Evolutionary conservation across 1,139 yeast genomes (phyloP), one percentile per base, ranked within the genome.

Genomic region (Hyphopichia pseudoburtonii): DNA sequence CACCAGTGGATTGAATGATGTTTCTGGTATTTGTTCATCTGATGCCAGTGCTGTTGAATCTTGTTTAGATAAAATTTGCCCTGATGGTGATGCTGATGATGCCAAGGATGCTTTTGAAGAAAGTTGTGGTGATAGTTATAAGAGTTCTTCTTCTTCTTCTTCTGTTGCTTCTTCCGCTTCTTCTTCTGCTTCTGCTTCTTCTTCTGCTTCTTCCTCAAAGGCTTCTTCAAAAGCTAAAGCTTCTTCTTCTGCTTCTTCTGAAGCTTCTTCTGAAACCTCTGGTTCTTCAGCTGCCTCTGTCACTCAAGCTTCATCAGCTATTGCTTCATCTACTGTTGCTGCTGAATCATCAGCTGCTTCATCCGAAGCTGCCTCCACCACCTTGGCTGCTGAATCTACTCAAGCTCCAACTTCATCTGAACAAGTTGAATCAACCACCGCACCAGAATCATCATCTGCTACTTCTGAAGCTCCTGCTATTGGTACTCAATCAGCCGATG

Each of bases 61-160:
- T 38, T 86, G 95, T 69, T 71, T 87, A 64, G 64, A 73, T 40
- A 56, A 67, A 41, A 72, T 69, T 43, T 87, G 96, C 70, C 92
- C 94, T 46, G 59, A 67, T 48, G 82, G 73, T 46, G 64, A 70
- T 38, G 69, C 81, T 30, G 77, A 64, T 37, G 61, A 72, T 39
- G 95, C 95, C 41, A 64, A 65, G 50, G 44, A 67, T 32, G 73
- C 82, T 21, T 84, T 86, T 61, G 57, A 76, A 59, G 48, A 61
- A 45, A 56, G 80, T 17, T 84, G 90, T 64, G 46, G 61, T 25
- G 74, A 69, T 42, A 66, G 58, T 50, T 35, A 46, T 19, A 34
- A 52, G 14, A 61, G 65, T 24, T 45, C 58, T 18, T 42, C 62
- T 29, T 43, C 57, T 12, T 43, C 61, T n/a, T 41, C 61, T 24